Evolutionary conservation across 164 flowering plant species (phyloP), one percentile per base, ranked within the genome.

Genomic region (Malania oleifera): DNA sequence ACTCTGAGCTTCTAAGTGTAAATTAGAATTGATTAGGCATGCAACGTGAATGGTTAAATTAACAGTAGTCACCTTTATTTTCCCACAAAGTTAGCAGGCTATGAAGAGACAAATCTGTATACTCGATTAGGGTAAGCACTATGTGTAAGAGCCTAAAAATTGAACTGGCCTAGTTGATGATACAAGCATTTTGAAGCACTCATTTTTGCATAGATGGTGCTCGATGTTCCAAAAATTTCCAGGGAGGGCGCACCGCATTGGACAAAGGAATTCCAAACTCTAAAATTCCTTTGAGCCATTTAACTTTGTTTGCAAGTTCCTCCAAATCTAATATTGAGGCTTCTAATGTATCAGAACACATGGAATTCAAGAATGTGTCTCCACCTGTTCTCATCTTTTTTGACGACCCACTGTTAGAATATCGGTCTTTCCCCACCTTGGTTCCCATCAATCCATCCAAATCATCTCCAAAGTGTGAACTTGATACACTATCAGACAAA

Each of bases 311-410:
- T 14, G 60, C 64, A 47, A 82, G 82, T 53, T 80, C 82, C 72
- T 82, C 91, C 72, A 80, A 31, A 57, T 80, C 84, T 68, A 80
- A 9, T 52, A 80, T 56, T n/a, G 80, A 41, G 12, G 87, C 71
- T 57, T 82, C 84, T 29, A 79, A 11, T 27, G 78, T 55, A 57
- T 70, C 74, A 25, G 77, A 58, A 50, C 15, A 20, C 44, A 28
- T 54, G 11, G 66, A 58, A 64, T 66, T 69, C 19, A 72, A 49
- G 34, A 18, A 47, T 20, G 58, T 55, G 45, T 34, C 28, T 44
- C 28, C 66, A 46, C 60, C 61, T 13, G 18, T 50, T 64, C 44
- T 69, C 66, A 64, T 51, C 72, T 53, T 68, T 70, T 75, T 77
- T 3, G 64, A 52, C 13, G 66, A 35, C 29, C 27, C 69, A 44